Evolutionary conservation across 352 stramenopile genomes (phyloP).

Genomic region (Globisporangium nunn): DNA sequence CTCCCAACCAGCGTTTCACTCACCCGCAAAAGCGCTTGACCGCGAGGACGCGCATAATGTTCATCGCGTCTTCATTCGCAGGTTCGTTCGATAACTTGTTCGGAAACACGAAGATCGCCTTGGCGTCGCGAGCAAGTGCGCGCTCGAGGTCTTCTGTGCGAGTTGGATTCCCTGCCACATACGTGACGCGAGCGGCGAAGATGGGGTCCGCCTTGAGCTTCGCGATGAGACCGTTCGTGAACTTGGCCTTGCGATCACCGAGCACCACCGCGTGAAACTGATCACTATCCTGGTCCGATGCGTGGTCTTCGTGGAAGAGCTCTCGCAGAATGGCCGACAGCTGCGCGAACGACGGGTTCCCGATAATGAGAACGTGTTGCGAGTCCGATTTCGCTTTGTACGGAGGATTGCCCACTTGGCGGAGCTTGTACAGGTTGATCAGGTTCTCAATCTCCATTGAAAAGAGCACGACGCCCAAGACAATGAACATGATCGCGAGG

Average conservation of each 20-base stretch:
- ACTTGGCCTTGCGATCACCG: constrained; percentile 61
- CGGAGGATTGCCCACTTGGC: constrained; percentile 72
- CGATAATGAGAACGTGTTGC: constrained; percentile 73
- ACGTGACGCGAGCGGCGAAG: constrained; percentile 74
- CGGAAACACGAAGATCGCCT: constrained; percentile 79
- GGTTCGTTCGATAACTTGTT: constrained; percentile 73
- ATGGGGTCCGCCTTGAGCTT: constrained; percentile 74
- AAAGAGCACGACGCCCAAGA: constrained; percentile 84
- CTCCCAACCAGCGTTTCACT: background rate
- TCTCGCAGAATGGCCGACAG: constrained; percentile 77
- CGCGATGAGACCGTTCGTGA: constrained; percentile 57
- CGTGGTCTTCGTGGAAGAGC: constrained; percentile 86
- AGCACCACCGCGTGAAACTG: constrained; percentile 64
- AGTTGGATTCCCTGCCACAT: constrained; percentile 69
- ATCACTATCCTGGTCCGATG: constrained; percentile 30
- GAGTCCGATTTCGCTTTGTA: constrained; percentile 62
- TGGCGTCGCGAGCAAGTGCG: constrained; percentile 38
- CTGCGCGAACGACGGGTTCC: constrained; percentile 80
- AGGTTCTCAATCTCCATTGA: constrained; percentile 87
- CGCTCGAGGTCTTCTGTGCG: constrained; percentile 69
- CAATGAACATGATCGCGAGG: constrained; percentile 85
- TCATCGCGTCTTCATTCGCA: constrained; percentile 69
- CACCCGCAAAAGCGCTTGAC: constrained; percentile 70
- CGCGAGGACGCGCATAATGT: constrained; percentile 79
- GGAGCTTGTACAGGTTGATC: constrained; percentile 77